phyloP scores from a whole-genome alignment of 768 basidiomycete genomes.

The Tricholoma hemisulphureum region DNA sequence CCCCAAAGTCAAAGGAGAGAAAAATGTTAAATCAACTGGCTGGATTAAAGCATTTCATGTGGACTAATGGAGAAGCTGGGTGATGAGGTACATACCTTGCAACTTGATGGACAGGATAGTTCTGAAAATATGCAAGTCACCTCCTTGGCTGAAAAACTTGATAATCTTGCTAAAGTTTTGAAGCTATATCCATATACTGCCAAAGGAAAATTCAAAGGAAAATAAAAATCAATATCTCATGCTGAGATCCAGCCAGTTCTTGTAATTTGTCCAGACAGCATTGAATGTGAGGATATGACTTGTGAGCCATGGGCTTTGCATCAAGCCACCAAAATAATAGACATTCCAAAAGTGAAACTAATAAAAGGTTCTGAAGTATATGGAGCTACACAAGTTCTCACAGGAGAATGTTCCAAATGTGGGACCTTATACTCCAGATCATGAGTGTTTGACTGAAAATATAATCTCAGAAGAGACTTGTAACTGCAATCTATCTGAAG shows the following conservation, averaged over 20 bases:
- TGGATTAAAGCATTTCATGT: constrained; percentile 14
- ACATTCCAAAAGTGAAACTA: constrained; percentile 14
- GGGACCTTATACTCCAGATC: constrained; percentile 17
- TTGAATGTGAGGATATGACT: constrained; percentile 1
- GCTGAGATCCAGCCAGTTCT: constrained; percentile 3
- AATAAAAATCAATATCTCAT: background rate
- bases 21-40: background rate
- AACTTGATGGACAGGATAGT: background rate
- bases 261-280: constrained; percentile 4
- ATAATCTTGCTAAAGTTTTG: background rate
- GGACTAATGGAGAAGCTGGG: constrained; percentile 1
- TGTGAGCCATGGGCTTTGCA: background rate
- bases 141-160: background rate
- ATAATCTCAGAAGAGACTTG: background rate
- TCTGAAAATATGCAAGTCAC: background rate
- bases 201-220: background rate
- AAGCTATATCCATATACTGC: background rate
- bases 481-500: constrained; percentile 14
- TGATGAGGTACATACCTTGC: background rate
- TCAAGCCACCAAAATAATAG: background rate
- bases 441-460: constrained; percentile 11
- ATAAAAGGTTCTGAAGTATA: constrained; percentile 7
- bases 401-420: constrained; percentile 15
- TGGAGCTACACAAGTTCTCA: constrained; percentile 11
- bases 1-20: constrained; percentile 3